Conservation (phyloP, 345 rosid species). For the Hypericum androsaemum region DNA sequence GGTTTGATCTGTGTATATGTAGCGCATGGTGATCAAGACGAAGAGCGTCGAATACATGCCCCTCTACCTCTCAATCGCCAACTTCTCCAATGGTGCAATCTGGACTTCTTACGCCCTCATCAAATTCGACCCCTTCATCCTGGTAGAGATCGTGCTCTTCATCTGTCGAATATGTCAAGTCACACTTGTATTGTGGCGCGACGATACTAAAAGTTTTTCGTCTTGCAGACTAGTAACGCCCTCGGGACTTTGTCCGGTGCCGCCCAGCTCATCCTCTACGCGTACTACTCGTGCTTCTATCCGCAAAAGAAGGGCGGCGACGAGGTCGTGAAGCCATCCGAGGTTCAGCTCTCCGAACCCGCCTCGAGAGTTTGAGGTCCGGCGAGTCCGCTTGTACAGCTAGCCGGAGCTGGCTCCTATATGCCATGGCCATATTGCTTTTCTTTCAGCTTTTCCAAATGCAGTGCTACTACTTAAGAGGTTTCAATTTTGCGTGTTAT, state of each 20-base stretch:
- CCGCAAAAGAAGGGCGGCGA: not conserved
- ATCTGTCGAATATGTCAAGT: too few species aligned
- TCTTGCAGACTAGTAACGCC: not conserved
- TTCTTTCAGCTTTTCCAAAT: too few species aligned
- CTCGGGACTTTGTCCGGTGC: not conserved
- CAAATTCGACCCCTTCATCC: conserved; percentile 43
- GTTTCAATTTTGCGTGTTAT: too few species aligned
- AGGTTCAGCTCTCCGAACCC: not conserved
- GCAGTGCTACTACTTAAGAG: too few species aligned
- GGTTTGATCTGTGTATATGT: conserved; percentile 41
- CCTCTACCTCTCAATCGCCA: conserved; percentile 41
- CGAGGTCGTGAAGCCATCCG: not conserved
- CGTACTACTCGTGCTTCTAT: not conserved
- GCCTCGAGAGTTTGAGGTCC: not conserved
- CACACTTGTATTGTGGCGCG: too few species aligned
- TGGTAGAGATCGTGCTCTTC: conserved; percentile 33
- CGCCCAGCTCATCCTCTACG: not conserved
- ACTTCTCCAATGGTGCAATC: conserved; percentile 38
- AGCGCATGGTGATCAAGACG: conserved; percentile 53
- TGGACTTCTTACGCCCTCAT: conserved; percentile 55
- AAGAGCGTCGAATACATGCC: conserved; percentile 95
- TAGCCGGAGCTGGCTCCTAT: not conserved
- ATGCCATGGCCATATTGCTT: not conserved
- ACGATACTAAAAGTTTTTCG: not conserved
- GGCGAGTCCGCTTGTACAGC: not conserved